Conservation (phyloP, 2,329 filamentous ascomycete genomes). For the Neopestalotiopsis rosae region DNA sequence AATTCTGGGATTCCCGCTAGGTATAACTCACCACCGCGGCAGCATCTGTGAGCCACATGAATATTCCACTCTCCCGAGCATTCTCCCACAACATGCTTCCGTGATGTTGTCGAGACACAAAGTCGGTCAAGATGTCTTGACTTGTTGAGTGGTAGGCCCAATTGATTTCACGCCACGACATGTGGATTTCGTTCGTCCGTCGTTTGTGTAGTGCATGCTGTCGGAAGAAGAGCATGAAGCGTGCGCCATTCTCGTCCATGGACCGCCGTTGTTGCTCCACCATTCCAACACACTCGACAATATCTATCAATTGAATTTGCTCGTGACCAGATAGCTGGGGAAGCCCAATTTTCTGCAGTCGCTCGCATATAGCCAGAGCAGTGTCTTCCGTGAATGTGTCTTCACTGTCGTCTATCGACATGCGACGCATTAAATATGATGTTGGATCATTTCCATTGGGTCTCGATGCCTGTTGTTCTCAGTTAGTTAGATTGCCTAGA, state of each 20-base stretch:
- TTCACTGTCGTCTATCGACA: conserved; percentile 56
- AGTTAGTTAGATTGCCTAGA: background rate
- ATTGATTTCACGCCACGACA: conserved; percentile 80
- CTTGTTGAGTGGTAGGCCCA: conserved; percentile 86
- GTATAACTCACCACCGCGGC: conserved; percentile 70
- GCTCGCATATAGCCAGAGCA: conserved; percentile 74
- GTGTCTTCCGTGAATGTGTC: conserved; percentile 74
- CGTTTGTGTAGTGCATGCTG: conserved; percentile 76
- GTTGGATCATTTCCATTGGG: conserved; percentile 35
- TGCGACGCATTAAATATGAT: conserved; percentile 43
- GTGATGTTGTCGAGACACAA: conserved; percentile 80
- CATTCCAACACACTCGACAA: conserved; percentile 81
- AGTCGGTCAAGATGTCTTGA: conserved; percentile 87
- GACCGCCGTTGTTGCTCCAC: conserved; percentile 88
- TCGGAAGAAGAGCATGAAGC: conserved; percentile 87
- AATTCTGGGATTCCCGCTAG: background rate
- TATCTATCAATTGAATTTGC: conserved; percentile 84
- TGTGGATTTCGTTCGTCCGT: conserved; percentile 66
- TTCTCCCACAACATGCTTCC: conserved; percentile 83
- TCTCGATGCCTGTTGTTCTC: conserved; percentile 16
- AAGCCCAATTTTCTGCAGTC: conserved; percentile 75
- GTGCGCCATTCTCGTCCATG: conserved; percentile 87
- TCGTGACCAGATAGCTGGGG: conserved; percentile 83
- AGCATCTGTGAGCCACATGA: conserved; percentile 89
- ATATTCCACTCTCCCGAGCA: conserved; percentile 85